A percentile compares a stretch with the other conserved stretches of the same genome.
These are phyloP conservation scores for Alloteropsis semialata DNA, from an alignment of 176 grass and related monocot genomes.

Conservation along the genomic window DNA sequence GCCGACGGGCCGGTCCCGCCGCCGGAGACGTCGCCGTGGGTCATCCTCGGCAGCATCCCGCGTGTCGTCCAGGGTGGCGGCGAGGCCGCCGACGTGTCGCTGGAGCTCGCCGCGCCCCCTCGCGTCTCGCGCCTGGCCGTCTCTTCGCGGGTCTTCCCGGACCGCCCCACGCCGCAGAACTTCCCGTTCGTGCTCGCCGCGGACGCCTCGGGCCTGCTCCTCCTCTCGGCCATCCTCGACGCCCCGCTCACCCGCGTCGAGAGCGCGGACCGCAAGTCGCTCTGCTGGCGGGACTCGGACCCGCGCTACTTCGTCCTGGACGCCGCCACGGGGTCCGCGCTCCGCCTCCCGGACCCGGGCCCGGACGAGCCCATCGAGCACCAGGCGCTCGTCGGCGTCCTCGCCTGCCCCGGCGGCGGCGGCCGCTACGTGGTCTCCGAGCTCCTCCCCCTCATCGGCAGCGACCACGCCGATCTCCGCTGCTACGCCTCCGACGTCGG, in stretches of 20 bases:
- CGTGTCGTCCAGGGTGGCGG: not conserved
- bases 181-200: constrained; percentile 31
- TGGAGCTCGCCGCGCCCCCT: not conserved
- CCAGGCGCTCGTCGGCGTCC: not conserved
- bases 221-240: constrained; percentile 19
- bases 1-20: not conserved
- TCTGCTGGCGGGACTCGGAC: not conserved
- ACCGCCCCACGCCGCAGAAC: not conserved
- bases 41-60: not conserved
- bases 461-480: not conserved
- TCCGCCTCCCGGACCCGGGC: not conserved
- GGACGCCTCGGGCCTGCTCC: constrained; percentile 30
- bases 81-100: not conserved
- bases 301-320: constrained; percentile 25
- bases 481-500: not conserved
- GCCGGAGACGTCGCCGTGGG: not conserved
- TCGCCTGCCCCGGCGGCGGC: not conserved
- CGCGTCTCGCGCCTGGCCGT: not conserved
- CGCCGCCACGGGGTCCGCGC: not conserved
- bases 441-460: not conserved
- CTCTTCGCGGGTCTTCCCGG: not conserved
- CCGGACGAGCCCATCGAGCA: not conserved
- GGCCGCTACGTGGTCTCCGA: not conserved
- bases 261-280: not conserved
- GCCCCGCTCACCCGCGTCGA: not conserved